Percentiles rank a stretch among this genome's conserved stretches.
phyloP scores from a whole-genome alignment of 2,329 filamentous ascomycete species.

The Monosporascus cannonballus region DNA sequence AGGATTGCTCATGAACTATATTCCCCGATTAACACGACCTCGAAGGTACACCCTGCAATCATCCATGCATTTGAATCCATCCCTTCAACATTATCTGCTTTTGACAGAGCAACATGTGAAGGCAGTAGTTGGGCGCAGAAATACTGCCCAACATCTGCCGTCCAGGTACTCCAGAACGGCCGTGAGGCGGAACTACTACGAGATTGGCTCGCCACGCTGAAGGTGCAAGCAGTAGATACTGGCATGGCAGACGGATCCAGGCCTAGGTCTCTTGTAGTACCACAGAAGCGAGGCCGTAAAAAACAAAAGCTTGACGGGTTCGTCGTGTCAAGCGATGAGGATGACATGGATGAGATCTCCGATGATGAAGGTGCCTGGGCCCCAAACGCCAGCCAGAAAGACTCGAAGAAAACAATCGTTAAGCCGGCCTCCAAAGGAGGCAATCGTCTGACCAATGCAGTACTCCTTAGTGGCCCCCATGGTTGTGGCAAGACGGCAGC shows the following conservation, averaged over 20 bases:
- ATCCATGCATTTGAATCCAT: conserved; percentile 54
- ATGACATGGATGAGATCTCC: conserved; percentile 65
- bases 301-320: conserved; percentile 75
- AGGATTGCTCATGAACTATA: conserved; percentile 41
- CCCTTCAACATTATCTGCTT: conserved; percentile 61
- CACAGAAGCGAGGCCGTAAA: conserved; percentile 58
- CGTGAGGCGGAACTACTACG: conserved; percentile 65
- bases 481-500: conserved; percentile 92
- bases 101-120: conserved; percentile 75
- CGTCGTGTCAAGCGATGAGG: conserved; percentile 72
- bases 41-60: conserved; percentile 51
- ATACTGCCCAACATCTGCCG: conserved; percentile 66
- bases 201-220: conserved; percentile 74
- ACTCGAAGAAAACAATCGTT: conserved; percentile 49
- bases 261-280: conserved; percentile 21
- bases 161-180: conserved; percentile 69
- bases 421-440: conserved; percentile 37
- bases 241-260: conserved; percentile 35
- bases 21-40: conserved; percentile 3
- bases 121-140: conserved; percentile 71
- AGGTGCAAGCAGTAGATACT: conserved; percentile 69
- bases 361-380: conserved; percentile 50
- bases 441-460: conserved; percentile 59
- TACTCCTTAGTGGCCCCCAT: conserved; percentile 83
- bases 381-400: conserved; percentile 28